Base-by-base conservation (phyloP, 306 rosid species). In the Amphicarpaea edgeworthii region DNA sequence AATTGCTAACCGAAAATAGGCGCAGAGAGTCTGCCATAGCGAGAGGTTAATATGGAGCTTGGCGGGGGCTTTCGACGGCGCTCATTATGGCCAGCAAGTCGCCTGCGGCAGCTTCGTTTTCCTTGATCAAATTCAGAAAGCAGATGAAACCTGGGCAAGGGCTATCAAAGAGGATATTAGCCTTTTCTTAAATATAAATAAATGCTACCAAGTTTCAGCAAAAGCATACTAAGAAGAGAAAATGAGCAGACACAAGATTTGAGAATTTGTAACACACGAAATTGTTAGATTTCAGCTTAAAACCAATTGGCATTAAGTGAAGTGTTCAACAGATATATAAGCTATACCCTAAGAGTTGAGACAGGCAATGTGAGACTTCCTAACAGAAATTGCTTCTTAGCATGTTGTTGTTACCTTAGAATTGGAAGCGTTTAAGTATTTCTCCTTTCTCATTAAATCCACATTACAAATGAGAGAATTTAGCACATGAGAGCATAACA, bases 91-190 rank as follows among this genome's bases (percentile, higher is more conserved):
- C 96, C 98, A 30, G 98, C 97, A 42, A 94, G 79, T 41, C 98
- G 97, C 83, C 97, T 82, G 53, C 98, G 94, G 70, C 98, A 94
- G 74, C 98, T 94, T 65, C 98, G 88, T 75, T 92, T 94, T 58
- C 96, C 96, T 87, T 86, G 92, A 83, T 94, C 98, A 86, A 94
- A 94, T 69, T 94, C 98, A 40, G 93, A 78, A 75, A 94, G 97
- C 78, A 75, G 93, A 75, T 94, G 98, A 83, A 94, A 94, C 63
- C 98, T 93, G 96, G 68, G 41, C 59, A 84, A 69, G 71, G 77
- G 5, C 62, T 15, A 73, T 58, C 60, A 84, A 34, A 67, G 43
- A 54, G 49, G 57, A 62, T 58, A 79, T 83, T 81, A 85, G 77
- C 40, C 40, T 42, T 77, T 59, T 61, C 14, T 28, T 41, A 9